Base-by-base conservation (phyloP, 2,329 filamentous ascomycete genomes). In the Colletotrichum navitas region DNA sequence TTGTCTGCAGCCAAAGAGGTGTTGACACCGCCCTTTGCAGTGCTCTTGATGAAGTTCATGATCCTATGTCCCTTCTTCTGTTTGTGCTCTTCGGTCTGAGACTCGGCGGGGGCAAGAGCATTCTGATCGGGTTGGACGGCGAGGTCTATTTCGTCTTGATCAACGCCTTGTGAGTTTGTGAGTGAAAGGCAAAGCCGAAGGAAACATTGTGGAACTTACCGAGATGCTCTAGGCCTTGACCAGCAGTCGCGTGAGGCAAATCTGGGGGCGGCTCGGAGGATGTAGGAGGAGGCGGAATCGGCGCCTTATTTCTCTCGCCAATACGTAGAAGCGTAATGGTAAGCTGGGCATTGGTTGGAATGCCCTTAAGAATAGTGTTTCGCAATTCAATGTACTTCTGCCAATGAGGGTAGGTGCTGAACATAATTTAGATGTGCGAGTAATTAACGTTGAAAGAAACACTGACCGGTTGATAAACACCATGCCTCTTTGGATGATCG, bases 321-420 rank as follows among this genome's bases (percentile, higher is more conserved):
- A 95, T 90, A 6, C 94, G 92, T 14, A 97, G 88, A 1, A 97
- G 86, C 0, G 94, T 97, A 36, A 97, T 83, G 0, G 93, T 91
- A 24, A 97, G 88, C 77, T 97, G 94, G 4, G 93, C 93, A 78
- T 97, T 96, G 1, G 94, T 97, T 0, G 94, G 94, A 0, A 96
- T 91, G 2, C 93, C 93, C 77, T 92, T 93, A 62, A 97, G 88
- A 1, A 96, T 79, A 0, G 92, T 94, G 75, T 94, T 94, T 71
- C 92, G 87, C 14, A 94, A 81, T 76, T 94, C 91, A 21, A 95
- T 84, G 8, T 94, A 84, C 75, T 92, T 93, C 76, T 93, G 86
- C 93, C 93, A 96, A 75, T 91, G 83, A 0, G 93, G 93, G 75
- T 90, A 87, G 8, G 80, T 81, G 10, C 73, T 75, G 34, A 75